phyloP scores from a whole-genome alignment of 2,329 filamentous ascomycete species.

The Beauveria medogensis region DNA sequence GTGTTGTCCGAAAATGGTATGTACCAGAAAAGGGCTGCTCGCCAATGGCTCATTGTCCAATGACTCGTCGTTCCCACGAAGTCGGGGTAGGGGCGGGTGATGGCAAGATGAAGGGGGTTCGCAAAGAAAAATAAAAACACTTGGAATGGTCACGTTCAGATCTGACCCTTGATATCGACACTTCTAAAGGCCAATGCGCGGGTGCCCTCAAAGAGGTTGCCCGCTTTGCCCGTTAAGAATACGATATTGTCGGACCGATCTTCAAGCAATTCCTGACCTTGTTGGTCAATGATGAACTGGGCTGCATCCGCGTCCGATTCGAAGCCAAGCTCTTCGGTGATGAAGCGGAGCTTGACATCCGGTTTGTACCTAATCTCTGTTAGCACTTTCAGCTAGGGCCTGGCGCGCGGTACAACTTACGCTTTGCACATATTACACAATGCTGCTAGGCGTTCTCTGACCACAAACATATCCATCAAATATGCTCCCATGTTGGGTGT shows the following conservation, averaged over 20 bases:
- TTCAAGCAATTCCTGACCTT: conserved; percentile 67
- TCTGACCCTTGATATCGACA: conserved; percentile 97
- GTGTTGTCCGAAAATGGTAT: not conserved
- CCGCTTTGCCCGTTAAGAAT: conserved; percentile 68
- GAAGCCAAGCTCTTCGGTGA: conserved; percentile 94
- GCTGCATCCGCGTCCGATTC: conserved; percentile 85
- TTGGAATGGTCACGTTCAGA: conserved; percentile 42
- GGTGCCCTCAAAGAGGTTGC: conserved; percentile 63
- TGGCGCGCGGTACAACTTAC: conserved; percentile 46
- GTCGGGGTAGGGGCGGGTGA: not conserved
- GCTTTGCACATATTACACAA: conserved; percentile 89
- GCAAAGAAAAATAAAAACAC: not conserved
- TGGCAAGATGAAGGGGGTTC: not conserved
- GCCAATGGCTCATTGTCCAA: not conserved
- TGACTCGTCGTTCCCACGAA: not conserved
- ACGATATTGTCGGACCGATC: conserved; percentile 66
- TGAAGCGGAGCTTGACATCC: conserved; percentile 78
- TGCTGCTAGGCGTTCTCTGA: conserved; percentile 83
- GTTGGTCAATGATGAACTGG: conserved; percentile 79
- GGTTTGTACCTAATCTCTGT: conserved; percentile 70
- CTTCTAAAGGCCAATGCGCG: conserved; percentile 68
- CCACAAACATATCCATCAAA: conserved; percentile 98
- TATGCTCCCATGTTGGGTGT: conserved; percentile 97
- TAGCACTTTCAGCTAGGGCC: not conserved
- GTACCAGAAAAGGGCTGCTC: not conserved